A percentile compares a stretch with the other conserved stretches of the same genome.
phyloP scores from a whole-genome alignment of 352 stramenopile species.

The Globisporangium iwayamae region DNA sequence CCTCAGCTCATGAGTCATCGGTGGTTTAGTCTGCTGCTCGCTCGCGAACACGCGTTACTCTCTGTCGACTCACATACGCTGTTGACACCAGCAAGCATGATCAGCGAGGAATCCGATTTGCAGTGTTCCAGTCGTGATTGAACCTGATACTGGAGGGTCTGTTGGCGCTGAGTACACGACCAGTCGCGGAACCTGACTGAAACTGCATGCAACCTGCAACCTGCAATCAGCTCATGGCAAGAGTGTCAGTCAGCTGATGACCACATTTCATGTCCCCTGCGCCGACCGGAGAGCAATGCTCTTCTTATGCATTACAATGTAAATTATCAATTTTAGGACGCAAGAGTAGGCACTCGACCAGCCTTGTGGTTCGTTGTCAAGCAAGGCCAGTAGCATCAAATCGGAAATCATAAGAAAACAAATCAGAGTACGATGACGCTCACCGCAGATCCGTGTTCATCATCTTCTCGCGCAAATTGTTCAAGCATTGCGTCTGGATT shows the following conservation, averaged over 20 bases:
- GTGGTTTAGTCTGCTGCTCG: not conserved
- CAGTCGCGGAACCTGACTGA: not conserved
- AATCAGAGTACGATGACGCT: not conserved
- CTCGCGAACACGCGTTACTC: no score
- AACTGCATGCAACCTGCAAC: not conserved
- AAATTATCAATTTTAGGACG: slow-evolving; percentile 1
- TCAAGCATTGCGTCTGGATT: slow-evolving; percentile 48
- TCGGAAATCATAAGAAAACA: not conserved
- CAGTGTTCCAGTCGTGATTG: not conserved
- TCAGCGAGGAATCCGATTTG: not conserved
- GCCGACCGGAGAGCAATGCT: not conserved
- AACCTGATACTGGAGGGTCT: not conserved
- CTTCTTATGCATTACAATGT: not conserved
- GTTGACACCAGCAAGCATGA: not conserved
- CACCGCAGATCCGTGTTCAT: slow-evolving; percentile 48
- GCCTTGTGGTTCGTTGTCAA: not conserved
- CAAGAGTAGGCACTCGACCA: not conserved
- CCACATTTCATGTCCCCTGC: not conserved
- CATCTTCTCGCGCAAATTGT: slow-evolving; percentile 51
- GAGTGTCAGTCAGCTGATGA: not conserved
- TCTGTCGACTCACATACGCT: not conserved
- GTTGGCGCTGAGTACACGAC: not conserved
- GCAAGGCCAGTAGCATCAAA: not conserved
- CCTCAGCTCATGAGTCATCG: slow-evolving; percentile 54
- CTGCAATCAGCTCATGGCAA: not conserved